phyloP scores from a whole-genome alignment of 768 basidiomycete species.

The Suillus clintonianus region DNA sequence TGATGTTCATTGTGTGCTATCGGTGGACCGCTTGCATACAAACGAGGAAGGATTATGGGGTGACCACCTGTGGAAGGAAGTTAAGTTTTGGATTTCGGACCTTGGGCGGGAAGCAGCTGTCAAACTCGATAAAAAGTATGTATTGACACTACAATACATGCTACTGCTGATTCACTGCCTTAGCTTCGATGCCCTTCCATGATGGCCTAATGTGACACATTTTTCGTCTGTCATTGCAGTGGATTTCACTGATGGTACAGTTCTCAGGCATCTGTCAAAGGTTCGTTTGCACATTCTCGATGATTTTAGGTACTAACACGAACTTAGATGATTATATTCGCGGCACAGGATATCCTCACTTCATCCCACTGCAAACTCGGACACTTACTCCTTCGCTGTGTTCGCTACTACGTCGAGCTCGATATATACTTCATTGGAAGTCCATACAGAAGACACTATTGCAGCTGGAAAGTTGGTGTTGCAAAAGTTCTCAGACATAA shows the following conservation, averaged over 20 bases:
- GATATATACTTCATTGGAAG: conserved; percentile 30
- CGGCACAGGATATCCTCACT: conserved; percentile 25
- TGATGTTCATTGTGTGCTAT: conserved; percentile 10
- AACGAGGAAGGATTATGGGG: conserved; percentile 11
- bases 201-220: conserved; percentile 37
- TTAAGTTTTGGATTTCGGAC: conserved; percentile 11
- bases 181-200: conserved; percentile 30
- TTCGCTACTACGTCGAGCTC: conserved; percentile 33
- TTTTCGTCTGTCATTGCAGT: conserved; percentile 26
- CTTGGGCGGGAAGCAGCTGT: conserved; percentile 8
- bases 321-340: conserved; percentile 31
- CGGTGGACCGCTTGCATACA: conserved; percentile 12
- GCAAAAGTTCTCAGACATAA: conserved; percentile 13
- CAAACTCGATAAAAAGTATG: conserved; percentile 23
- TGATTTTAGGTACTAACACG: no score
- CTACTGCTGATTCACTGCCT: not conserved
- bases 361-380: conserved; percentile 11
- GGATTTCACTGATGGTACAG: conserved; percentile 36
- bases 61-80: conserved; percentile 10
- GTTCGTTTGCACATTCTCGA: conserved; percentile 16
- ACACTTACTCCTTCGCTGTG: conserved; percentile 26
- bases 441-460: conserved; percentile 35
- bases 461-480: conserved; percentile 19
- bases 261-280: conserved; percentile 38
- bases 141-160: not conserved